Percentiles rank a stretch among this genome's conserved stretches.
phyloP scores from a whole-genome alignment of 257 asterid genomes.

The Vinca minor region DNA sequence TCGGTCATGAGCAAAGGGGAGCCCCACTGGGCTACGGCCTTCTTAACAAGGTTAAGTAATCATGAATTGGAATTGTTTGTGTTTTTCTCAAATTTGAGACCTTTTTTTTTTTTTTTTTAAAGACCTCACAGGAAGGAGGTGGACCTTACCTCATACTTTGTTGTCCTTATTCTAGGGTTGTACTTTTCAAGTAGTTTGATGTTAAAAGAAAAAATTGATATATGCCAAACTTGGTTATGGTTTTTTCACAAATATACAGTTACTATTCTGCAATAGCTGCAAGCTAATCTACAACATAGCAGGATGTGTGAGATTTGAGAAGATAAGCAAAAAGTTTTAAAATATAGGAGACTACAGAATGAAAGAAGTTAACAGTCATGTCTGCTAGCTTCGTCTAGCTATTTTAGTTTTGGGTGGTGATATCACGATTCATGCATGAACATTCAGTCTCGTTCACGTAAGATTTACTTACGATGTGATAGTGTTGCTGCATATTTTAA shows the following conservation, averaged over 20 bases:
- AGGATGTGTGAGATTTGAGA: not conserved
- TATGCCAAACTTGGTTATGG: not conserved
- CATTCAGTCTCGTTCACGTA: not conserved
- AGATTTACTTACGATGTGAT: not conserved
- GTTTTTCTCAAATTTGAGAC: not conserved
- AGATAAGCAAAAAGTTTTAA: not conserved
- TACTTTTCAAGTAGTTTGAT: not conserved
- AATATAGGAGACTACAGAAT: not conserved
- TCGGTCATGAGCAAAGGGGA: no score
- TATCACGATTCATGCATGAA: not conserved
- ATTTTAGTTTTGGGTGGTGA: not conserved
- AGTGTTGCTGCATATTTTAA: not conserved
- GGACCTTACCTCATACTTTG: not conserved
- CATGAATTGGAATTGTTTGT: not conserved
- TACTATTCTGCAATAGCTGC: not conserved
- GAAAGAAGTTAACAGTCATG: not conserved
- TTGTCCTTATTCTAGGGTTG: not conserved
- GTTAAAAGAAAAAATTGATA: not conserved
- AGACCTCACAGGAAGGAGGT: no score
- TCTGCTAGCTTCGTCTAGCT: not conserved
- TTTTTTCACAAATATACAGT: not conserved
- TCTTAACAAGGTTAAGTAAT: no score
- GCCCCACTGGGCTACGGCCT: no score
- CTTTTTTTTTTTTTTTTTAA: no score
- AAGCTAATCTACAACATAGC: not conserved